These are phyloP conservation scores for Metrosideros polymorpha DNA, from an alignment of 441 rosid species.

Conservation along the genomic window DNA sequence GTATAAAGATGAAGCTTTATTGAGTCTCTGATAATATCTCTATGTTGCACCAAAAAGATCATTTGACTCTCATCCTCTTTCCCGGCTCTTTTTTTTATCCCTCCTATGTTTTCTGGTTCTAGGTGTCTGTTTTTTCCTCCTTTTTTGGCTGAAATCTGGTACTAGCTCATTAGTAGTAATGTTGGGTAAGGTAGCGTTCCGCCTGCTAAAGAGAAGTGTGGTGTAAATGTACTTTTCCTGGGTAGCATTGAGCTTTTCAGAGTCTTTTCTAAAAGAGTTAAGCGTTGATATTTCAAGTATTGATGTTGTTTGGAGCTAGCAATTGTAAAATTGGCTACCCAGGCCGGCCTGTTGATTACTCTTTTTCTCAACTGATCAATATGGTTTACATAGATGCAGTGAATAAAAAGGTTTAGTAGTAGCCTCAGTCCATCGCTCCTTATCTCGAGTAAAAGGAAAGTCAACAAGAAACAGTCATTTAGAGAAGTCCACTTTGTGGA, in stretches of 20 bases:
- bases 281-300: neutral
- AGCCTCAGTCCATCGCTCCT: neutral
- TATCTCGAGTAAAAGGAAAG: neutral
- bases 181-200: neutral
- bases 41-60: neutral
- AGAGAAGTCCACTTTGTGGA: neutral
- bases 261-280: neutral
- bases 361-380: neutral
- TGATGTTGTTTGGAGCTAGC: neutral
- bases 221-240: neutral
- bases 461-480: neutral
- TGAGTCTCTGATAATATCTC: neutral
- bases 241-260: neutral
- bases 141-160: neutral
- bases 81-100: neutral
- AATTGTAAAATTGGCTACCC: neutral
- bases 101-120: neutral
- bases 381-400: neutral
- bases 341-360: neutral
- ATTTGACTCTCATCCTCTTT: neutral
- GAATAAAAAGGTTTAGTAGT: neutral
- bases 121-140: neutral
- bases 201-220: neutral
- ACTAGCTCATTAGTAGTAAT: neutral
- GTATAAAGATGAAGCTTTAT: neutral